These are phyloP conservation scores for Clavulina sp. DNA, from an alignment of 768 basidiomycete species.

Conservation along the genomic window DNA sequence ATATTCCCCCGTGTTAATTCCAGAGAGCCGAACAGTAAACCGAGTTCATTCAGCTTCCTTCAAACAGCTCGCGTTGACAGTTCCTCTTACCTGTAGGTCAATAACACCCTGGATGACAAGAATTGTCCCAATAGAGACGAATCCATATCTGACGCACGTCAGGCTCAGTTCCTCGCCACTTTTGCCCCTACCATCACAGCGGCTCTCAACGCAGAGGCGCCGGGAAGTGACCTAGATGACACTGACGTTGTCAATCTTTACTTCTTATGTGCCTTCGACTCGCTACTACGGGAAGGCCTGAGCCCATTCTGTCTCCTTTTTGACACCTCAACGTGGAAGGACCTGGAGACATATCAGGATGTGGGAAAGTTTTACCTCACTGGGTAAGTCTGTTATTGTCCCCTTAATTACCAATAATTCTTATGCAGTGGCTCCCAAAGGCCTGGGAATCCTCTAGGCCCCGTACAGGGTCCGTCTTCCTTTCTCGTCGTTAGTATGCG, in stretches of 20 bases:
- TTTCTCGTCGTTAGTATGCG: neutral
- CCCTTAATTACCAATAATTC: neutral
- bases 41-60: neutral
- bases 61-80: neutral
- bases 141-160: neutral
- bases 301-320: conserved; percentile 2
- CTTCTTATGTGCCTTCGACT: neutral
- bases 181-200: neutral
- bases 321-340: neutral
- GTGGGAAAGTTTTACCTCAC: neutral
- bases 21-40: neutral
- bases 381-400: conserved; percentile 1
- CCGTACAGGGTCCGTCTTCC: neutral
- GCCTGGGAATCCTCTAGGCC: neutral
- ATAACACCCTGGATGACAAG: conserved; percentile 1
- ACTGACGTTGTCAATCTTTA: neutral
- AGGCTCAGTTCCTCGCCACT: neutral
- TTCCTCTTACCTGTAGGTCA: neutral
- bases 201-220: neutral
- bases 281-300: neutral
- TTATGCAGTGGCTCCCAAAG: neutral
- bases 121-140: neutral
- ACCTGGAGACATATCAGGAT: neutral
- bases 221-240: neutral
- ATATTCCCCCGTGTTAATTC: neutral